Evolutionary conservation across 129 eudicot species (phyloP).

Genomic region (Centaurea solstitialis): DNA sequence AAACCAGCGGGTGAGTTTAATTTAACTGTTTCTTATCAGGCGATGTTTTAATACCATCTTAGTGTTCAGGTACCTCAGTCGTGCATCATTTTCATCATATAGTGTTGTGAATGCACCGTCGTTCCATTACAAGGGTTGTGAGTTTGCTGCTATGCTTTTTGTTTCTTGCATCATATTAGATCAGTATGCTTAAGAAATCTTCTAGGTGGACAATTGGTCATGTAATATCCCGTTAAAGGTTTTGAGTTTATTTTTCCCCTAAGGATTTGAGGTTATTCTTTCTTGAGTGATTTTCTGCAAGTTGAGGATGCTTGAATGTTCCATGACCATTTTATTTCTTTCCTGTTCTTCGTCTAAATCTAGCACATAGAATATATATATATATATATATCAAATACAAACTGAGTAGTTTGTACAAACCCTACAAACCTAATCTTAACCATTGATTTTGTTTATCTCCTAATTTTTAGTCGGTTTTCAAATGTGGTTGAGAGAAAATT

Average conservation of each 20-base stretch:
- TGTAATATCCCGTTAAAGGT: slow-evolving; percentile 7
- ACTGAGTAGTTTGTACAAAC: no score
- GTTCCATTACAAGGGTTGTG: slow-evolving; percentile 5
- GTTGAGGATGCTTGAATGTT: slow-evolving; percentile 8
- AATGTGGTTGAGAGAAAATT: no score
- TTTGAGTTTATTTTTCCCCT: not conserved
- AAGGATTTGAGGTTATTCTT: not conserved
- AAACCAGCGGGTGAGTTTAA: slow-evolving; percentile 64
- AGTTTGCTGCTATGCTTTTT: slow-evolving; percentile 7
- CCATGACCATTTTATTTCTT: slow-evolving; percentile 6
- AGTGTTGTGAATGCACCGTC: slow-evolving; percentile 11
- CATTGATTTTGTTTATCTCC: no score
- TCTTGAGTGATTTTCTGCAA: slow-evolving; percentile 3
- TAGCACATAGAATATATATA: no score
- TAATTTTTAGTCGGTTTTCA: no score
- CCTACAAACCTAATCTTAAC: no score
- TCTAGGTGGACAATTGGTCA: slow-evolving; percentile 12
- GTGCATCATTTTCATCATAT: not conserved
- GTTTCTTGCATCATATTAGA: slow-evolving; percentile 7
- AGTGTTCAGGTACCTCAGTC: slow-evolving; percentile 2
- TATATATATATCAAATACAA: no score
- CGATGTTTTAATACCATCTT: slow-evolving; percentile 6
- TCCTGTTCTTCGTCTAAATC: not conserved
- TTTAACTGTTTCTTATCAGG: not conserved
- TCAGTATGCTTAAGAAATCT: not conserved